Evolutionary conservation across 495 filamentous ascomycete genomes (phyloP), one percentile per base, ranked within the genome.

Genomic region (Penicillium psychrofluorescens): DNA sequence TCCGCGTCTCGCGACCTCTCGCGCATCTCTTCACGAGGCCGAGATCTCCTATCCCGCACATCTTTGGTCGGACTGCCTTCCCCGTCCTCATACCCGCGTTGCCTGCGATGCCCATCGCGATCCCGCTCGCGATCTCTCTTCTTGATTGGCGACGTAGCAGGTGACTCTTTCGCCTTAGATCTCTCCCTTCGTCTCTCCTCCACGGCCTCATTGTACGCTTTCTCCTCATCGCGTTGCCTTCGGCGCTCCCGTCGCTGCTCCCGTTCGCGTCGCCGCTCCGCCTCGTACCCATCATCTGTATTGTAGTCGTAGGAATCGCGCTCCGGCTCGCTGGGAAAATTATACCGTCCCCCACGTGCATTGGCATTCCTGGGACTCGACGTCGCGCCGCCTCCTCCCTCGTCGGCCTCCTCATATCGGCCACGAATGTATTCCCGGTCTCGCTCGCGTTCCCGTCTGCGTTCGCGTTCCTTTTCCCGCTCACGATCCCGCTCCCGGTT

Each of bases 401-500:
- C 53, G 12, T 54, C 54, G 0, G 41, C 38, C 16, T 50, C 46
- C 12, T 56, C 50, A 38, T 60, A 53, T 32, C 42, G 45, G 11
- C 51, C 59, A 29, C 54, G 55, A 28, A 58, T 56, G 29, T 66
- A 62, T 37, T 68, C 59, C 31, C 53, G 53, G 8, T 49, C 49
- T 12, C 53, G 44, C 22, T 54, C 48, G 10, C 46, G 47, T 22
- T 54, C 42, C 16, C 51, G 50, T 30, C 48, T 38, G 33, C 55
- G 54, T 22, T 51, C 45, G 15, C 55, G 51, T 13, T 55, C 51
- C 8, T 38, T 42, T 29, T 58, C 55, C 35, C 50, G 49, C 59
- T 41, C 57, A 0, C 56, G 61, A 29, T 66, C 66, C 4, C 66
- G 58, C 29, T 74, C 69, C 8, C 67, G 56, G 39, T 71, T 70